A percentile compares a stretch with the other conserved stretches of the same genome.
Evolutionary conservation across 2,329 filamentous ascomycete genomes (phyloP).

Genomic region (Aureobasidium mangrovei): DNA sequence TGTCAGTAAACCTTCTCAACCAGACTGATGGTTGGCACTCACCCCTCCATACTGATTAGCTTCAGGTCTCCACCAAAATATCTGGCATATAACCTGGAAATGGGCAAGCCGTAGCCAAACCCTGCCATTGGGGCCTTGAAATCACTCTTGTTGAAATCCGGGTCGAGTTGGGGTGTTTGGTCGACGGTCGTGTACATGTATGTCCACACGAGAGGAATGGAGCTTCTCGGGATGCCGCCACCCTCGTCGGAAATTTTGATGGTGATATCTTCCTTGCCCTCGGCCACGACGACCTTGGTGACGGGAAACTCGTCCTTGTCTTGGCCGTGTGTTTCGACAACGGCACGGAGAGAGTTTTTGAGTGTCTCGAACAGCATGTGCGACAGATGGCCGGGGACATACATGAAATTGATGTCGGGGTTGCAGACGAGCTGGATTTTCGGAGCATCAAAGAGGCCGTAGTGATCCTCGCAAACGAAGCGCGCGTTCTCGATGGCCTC

Average conservation of each 20-base stretch:
- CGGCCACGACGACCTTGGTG: conserved; percentile 94
- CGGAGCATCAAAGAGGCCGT: conserved; percentile 91
- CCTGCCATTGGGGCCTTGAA: conserved; percentile 99
- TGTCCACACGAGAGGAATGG: conserved; percentile 97
- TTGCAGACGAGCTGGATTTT: conserved; percentile 96
- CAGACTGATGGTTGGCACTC: conserved; percentile 31
- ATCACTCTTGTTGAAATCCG: conserved; percentile 97
- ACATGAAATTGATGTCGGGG: conserved; percentile 95
- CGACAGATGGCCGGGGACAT: conserved; percentile 94
- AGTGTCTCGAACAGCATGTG: conserved; percentile 99
- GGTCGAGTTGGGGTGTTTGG: conserved; percentile 86
- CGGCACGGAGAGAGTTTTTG: conserved; percentile 94
- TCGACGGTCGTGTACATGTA: conserved; percentile 99
- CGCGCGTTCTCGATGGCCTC: conserved; percentile 97
- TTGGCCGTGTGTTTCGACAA: conserved; percentile 89
- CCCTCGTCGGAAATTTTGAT: conserved; percentile 98
- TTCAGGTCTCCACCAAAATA: conserved; percentile 98
- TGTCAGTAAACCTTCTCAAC: conserved; percentile 18
- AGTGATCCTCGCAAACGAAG: conserved; percentile 99
- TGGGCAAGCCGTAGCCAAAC: conserved; percentile 95
- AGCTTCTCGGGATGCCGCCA: conserved; percentile 83
- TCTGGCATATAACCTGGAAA: conserved; percentile 84
- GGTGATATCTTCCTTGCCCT: conserved; percentile 97
- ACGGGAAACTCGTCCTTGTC: conserved; percentile 95
- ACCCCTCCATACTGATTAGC: conserved; percentile 99